Conservation (phyloP, 2,329 filamentous ascomycete genomes). For the Botrytis porri region DNA sequence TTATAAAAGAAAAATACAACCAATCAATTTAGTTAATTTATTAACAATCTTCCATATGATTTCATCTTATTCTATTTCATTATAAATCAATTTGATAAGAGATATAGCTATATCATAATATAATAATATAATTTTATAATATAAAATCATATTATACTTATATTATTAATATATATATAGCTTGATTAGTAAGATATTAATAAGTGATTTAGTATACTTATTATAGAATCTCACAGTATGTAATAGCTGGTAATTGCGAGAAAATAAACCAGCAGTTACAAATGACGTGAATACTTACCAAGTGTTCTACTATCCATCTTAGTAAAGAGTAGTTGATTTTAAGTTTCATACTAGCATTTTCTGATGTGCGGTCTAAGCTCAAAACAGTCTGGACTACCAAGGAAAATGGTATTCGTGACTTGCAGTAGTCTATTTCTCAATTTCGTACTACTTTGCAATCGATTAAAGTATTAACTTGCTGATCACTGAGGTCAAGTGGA, state of each 20-base stretch:
- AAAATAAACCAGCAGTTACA: background rate
- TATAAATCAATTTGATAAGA: too few species aligned
- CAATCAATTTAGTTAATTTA: too few species aligned
- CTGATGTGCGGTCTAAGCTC: background rate
- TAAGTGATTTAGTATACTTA: too few species aligned
- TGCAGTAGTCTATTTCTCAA: background rate
- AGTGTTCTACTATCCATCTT: background rate
- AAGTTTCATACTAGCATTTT: background rate
- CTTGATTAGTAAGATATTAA: too few species aligned
- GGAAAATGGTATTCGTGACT: background rate
- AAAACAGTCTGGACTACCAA: background rate
- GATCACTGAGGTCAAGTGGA: background rate
- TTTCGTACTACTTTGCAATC: background rate
- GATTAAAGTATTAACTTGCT: background rate
- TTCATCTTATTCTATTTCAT: too few species aligned
- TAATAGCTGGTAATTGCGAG: background rate
- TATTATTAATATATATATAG: too few species aligned
- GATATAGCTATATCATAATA: too few species aligned
- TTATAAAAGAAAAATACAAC: too few species aligned
- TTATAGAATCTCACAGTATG: too few species aligned
- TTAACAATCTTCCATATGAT: too few species aligned
- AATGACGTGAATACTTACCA: background rate
- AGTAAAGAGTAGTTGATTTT: background rate
- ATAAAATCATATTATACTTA: too few species aligned
- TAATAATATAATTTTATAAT: too few species aligned